phyloP scores from a whole-genome alignment of 768 basidiomycete species.

The Tricholoma bakamatsutake region DNA sequence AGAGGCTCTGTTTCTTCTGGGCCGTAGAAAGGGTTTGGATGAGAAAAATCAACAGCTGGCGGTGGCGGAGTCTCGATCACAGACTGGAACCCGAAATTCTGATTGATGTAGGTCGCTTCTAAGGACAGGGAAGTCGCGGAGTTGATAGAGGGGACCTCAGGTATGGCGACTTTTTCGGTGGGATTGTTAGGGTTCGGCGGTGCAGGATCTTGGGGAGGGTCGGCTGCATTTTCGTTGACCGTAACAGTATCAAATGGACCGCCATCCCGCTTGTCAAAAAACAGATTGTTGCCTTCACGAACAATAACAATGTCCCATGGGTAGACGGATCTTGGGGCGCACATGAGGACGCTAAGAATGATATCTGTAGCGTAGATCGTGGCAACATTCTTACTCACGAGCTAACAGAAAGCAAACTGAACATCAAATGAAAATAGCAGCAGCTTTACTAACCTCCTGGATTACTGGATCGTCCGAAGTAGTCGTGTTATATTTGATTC shows the following conservation, averaged over 20 bases:
- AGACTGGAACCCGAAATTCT: slow-evolving; percentile 96
- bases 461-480: slow-evolving; percentile 98
- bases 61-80: slow-evolving; percentile 68
- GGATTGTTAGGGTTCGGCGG: slow-evolving; percentile 78
- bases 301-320: slow-evolving; percentile 98
- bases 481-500: slow-evolving; percentile 95
- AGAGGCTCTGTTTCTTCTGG: slow-evolving; percentile 93
- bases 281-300: slow-evolving; percentile 88
- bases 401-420: slow-evolving; percentile 34
- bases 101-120: slow-evolving; percentile 98
- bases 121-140: slow-evolving; percentile 89
- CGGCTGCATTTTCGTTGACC: slow-evolving; percentile 97
- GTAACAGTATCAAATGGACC: slow-evolving; percentile 97
- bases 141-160: slow-evolving; percentile 84
- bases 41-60: slow-evolving; percentile 63
- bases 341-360: slow-evolving; percentile 95
- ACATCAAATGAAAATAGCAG: background rate
- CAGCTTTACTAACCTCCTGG: slow-evolving; percentile 56
- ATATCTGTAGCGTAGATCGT: slow-evolving; percentile 92
- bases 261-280: slow-evolving; percentile 96
- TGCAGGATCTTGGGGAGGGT: slow-evolving; percentile 82
- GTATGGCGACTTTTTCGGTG: slow-evolving; percentile 50
- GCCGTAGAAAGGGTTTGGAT: slow-evolving; percentile 94
- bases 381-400: slow-evolving; percentile 75
- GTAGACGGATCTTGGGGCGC: slow-evolving; percentile 89